Percentiles rank a stretch among this genome's conserved stretches.
Evolutionary conservation across 164 flowering plant species (phyloP).

Genomic region (Euptelea pleiosperma): DNA sequence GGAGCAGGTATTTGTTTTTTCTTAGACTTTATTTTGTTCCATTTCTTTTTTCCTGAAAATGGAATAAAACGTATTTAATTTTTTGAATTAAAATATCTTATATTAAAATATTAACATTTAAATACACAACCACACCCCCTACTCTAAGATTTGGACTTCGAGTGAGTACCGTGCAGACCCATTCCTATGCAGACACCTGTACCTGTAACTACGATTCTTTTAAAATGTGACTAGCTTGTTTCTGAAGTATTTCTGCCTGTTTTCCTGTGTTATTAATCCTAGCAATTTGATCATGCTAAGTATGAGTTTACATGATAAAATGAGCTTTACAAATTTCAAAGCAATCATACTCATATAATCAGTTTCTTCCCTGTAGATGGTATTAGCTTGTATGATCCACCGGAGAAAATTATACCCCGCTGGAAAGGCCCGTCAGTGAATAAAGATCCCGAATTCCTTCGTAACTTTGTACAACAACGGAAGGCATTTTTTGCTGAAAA

Average conservation of each 20-base stretch:
- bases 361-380: constrained; percentile 55
- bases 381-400: constrained; percentile 87
- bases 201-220: no score
- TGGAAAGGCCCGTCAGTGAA: constrained; percentile 79
- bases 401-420: constrained; percentile 79
- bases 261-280: no score
- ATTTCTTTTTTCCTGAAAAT: background rate
- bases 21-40: background rate
- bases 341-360: constrained; percentile 7
- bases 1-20: constrained; percentile 65
- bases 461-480: constrained; percentile 34
- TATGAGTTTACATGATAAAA: background rate
- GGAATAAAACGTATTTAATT: background rate
- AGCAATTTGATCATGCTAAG: no score
- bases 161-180: no score
- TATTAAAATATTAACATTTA: no score
- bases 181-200: no score
- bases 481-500: constrained; percentile 30
- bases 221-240: no score
- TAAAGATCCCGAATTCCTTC: constrained; percentile 54
- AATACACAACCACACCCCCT: no score
- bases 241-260: background rate
- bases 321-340: background rate
- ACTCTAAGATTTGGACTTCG: no score
- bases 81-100: no score